Percentiles rank a stretch among this genome's conserved stretches.
Evolutionary conservation across 495 filamentous ascomycete species (phyloP).

Genomic region (Penicillium canariense): DNA sequence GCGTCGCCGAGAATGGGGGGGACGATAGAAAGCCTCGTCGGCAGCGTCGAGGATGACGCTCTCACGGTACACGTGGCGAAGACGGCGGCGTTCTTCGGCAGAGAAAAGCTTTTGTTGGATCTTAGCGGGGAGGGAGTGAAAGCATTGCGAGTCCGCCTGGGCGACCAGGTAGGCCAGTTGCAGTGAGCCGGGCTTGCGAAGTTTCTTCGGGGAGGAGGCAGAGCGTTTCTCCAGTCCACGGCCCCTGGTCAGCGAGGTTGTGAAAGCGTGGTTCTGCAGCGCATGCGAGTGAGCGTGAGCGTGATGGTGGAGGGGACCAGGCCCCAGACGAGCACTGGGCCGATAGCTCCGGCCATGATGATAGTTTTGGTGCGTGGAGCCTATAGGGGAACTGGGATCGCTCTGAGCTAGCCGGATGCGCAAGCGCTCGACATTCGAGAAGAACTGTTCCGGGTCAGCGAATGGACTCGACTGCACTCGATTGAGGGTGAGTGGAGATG

Average conservation of each 20-base stretch:
- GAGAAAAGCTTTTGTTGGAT: conserved; percentile 69
- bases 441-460: conserved; percentile 33
- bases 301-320: conserved; percentile 10
- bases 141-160: conserved; percentile 67
- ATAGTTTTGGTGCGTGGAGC: conserved; percentile 12
- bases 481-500: not conserved
- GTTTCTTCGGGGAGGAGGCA: conserved; percentile 21
- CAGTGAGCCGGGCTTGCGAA: conserved; percentile 39
- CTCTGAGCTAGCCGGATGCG: conserved; percentile 33
- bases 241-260: conserved; percentile 11
- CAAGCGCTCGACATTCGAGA: conserved; percentile 42
- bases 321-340: conserved; percentile 10
- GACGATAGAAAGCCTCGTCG: conserved; percentile 58
- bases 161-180: conserved; percentile 42
- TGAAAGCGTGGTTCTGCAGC: conserved; percentile 9
- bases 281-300: conserved; percentile 6
- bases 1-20: conserved; percentile 8
- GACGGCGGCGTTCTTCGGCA: conserved; percentile 64
- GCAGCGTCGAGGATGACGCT: conserved; percentile 67
- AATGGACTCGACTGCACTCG: not conserved
- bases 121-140: conserved; percentile 66
- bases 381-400: conserved; percentile 22
- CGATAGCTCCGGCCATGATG: conserved; percentile 23
- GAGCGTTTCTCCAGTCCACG: conserved; percentile 19
- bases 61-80: conserved; percentile 52